Evolutionary conservation across 2,329 filamentous ascomycete genomes (phyloP).

Genomic region (Geosmithia morbida): DNA sequence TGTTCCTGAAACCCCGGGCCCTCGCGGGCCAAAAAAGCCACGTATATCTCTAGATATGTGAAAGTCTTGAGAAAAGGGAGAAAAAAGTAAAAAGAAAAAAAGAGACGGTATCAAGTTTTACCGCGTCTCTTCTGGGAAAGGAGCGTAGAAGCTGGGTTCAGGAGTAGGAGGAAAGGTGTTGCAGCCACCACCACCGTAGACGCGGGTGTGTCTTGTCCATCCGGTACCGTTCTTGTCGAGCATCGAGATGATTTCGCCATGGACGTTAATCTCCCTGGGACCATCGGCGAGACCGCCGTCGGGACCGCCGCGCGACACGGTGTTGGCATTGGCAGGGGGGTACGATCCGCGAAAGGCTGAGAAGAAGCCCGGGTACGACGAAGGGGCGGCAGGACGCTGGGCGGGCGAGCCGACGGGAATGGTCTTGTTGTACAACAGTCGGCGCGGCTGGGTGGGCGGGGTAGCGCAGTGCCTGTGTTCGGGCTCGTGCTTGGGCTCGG

Average conservation of each 20-base stretch:
- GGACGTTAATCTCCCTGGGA: conserved; percentile 23
- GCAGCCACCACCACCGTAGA: conserved; percentile 43
- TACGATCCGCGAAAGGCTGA: conserved; percentile 32
- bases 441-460: conserved; percentile 17
- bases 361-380: conserved; percentile 10
- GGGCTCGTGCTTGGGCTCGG: not conserved
- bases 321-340: conserved; percentile 29
- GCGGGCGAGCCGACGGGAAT: conserved; percentile 15
- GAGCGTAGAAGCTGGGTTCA: conserved; percentile 36
- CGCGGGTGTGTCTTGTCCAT: conserved; percentile 44
- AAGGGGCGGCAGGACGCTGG: conserved; percentile 8
- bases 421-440: conserved; percentile 27
- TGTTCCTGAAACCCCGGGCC: not conserved
- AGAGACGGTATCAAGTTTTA: not conserved
- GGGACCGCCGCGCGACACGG: conserved; percentile 32
- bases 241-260: conserved; percentile 35
- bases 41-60: not conserved
- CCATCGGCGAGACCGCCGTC: conserved; percentile 8
- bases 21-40: not conserved
- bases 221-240: conserved; percentile 30
- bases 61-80: conserved; percentile 3
- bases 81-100: conserved; percentile 1
- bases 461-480: not conserved
- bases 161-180: conserved; percentile 35
- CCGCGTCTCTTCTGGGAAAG: conserved; percentile 5